Base-by-base conservation (phyloP, 768 basidiomycete species). In the Calocybe cyanea region DNA sequence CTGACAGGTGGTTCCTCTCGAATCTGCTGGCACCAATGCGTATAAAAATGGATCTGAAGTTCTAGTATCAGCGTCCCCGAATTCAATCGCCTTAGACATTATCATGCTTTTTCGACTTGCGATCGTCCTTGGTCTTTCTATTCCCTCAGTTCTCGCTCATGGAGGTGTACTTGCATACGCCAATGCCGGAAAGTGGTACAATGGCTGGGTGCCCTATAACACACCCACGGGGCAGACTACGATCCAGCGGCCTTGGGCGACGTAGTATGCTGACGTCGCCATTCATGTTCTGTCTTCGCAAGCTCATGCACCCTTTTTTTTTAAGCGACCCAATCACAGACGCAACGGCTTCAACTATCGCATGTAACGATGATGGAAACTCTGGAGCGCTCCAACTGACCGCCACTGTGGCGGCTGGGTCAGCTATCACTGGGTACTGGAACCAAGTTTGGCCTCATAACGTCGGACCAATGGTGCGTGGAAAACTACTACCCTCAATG, bases 351-450 rank as follows among this genome's bases (percentile, higher is more conserved):
- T 48, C 71, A 1, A 69, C 63, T 1, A 49, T 75, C n/a, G 66
- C 71, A 3, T 75, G 73, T 56, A 75, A 75, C 45, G 67, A 75
- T 43, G 67, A 75, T 33, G 72, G 73, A 7, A 60, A 59, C 5
- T 62, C 70, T 2, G 61, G 64, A n/a, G 60, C 69, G 17, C 54
- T 63, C 25, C 73, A 75, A 48, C 57, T 72, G 24, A 73, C 73
- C 6, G 71, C 69, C 0, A 62, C 60, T 4, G 67, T 72, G 21
- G 56, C 61, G n/a, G 73, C 73, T 44, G 73, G 73, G 3, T 66
- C 67, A 0, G 46, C 64, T 3, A 63, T 75, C 44, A 68, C 64
- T 4, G 71, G 70, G 0, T 73, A 72, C 55, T 75, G 72, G 72
- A 73, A 75, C 54, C 57, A 64, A 25, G 56, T 63, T 24, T 75